Conservation (phyloP, 1,139 yeast species). For the Diutina ranongensis region DNA sequence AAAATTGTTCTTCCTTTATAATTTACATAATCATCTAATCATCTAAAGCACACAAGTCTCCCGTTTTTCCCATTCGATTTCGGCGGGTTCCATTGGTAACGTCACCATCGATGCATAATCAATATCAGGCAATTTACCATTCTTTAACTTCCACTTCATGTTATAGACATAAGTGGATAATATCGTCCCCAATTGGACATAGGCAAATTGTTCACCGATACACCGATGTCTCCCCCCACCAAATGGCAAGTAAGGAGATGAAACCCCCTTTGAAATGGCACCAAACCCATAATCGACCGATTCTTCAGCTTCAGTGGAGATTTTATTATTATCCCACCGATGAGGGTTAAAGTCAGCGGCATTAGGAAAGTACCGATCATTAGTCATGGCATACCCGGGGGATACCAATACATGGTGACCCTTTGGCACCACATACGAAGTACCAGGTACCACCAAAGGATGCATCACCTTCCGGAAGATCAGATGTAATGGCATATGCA, state of each 20-base stretch:
- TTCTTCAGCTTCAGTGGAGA: conserved; percentile 25
- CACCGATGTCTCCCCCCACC: conserved; percentile 99
- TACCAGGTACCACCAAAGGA: conserved; percentile 69
- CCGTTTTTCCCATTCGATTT: conserved; percentile 6
- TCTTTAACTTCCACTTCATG: conserved; percentile 72
- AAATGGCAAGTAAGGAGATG: conserved; percentile 91
- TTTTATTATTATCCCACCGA: conserved; percentile 60
- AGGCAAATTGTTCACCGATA: conserved; percentile 98
- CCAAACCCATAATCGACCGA: conserved; percentile 93
- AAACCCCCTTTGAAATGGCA: conserved; percentile 88
- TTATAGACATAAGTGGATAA: conserved; percentile 67
- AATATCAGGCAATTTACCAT: conserved; percentile 19
- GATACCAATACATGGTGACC: conserved; percentile 88
- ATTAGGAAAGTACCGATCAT: conserved; percentile 67
- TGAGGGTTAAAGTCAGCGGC: conserved; percentile 66
- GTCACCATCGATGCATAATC: conserved; percentile 94
- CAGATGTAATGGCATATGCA: conserved; percentile 95
- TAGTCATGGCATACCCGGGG: conserved; percentile 83
- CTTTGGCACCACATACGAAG: conserved; percentile 72
- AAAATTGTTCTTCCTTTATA: not conserved
- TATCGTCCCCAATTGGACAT: conserved; percentile 82
- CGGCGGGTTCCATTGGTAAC: conserved; percentile 68
- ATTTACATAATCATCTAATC: not conserved
- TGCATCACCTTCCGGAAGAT: conserved; percentile 83
- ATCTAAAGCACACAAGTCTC: conserved; percentile 2